Percentiles rank a stretch among this genome's conserved stretches.
phyloP scores from a whole-genome alignment of 225 moss, liverwort and hornwort species.

The Takakia lepidozioides region DNA sequence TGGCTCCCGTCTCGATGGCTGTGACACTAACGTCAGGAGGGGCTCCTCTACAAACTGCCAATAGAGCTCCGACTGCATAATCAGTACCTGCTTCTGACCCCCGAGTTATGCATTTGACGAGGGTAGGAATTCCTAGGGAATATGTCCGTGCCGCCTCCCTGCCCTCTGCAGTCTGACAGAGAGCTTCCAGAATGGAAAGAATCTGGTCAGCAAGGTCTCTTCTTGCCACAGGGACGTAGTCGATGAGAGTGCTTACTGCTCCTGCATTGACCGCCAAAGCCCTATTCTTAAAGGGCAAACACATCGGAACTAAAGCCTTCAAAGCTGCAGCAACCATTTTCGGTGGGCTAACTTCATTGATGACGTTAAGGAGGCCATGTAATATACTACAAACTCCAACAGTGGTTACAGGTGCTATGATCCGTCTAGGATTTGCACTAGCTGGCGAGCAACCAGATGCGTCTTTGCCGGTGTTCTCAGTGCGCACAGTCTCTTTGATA shows the following conservation, averaged over 20 bases:
- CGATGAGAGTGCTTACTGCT: conserved; percentile 19
- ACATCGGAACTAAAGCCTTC: conserved; percentile 17
- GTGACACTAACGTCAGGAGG: conserved; percentile 15
- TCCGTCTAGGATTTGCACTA: too few species aligned
- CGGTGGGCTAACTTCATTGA: conserved; percentile 12
- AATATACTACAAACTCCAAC: conserved; percentile 12
- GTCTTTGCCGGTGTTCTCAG: too few species aligned
- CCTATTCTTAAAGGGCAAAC: conserved; percentile 15
- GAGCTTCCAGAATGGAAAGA: conserved; percentile 16
- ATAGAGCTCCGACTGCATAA: conserved; percentile 12
- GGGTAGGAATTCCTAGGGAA: conserved; percentile 17
- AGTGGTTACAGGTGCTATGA: too few species aligned
- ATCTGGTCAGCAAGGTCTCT: conserved; percentile 19
- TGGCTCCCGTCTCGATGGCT: conserved; percentile 23
- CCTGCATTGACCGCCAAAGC: conserved; percentile 17
- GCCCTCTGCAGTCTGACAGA: conserved; percentile 13
- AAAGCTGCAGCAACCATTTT: conserved; percentile 15
- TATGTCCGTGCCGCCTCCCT: conserved; percentile 14
- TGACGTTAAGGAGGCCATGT: conserved; percentile 8
- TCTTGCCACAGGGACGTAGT: conserved; percentile 15
- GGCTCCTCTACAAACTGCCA: conserved; percentile 21
- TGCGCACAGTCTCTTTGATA: too few species aligned
- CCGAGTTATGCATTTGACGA: conserved; percentile 18
- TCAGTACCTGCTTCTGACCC: conserved; percentile 24
- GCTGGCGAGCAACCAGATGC: too few species aligned